These are phyloP conservation scores for Lasiosphaeris hirsuta DNA, from an alignment of 495 filamentous ascomycete species.

Conservation along the genomic window DNA sequence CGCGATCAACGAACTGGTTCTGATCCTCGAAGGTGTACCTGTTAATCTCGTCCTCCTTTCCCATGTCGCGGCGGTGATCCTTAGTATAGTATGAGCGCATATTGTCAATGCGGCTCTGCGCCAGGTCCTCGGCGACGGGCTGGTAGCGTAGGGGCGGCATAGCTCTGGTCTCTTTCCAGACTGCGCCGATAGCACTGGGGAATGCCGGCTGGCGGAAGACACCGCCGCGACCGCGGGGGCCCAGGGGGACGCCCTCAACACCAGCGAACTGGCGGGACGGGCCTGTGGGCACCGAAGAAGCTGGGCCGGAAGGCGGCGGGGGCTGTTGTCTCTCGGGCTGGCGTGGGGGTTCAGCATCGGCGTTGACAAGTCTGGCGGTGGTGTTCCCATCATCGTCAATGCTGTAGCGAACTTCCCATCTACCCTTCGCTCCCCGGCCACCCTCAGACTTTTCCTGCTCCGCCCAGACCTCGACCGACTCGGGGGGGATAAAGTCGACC, in stretches of 20 bases:
- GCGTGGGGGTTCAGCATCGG: slow-evolving; percentile 29
- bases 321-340: slow-evolving; percentile 13
- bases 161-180: slow-evolving; percentile 24
- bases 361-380: slow-evolving; percentile 45
- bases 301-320: slow-evolving; percentile 19
- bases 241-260: slow-evolving; percentile 42
- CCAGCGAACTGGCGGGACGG: slow-evolving; percentile 35
- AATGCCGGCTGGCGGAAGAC: slow-evolving; percentile 12
- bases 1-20: slow-evolving; percentile 68
- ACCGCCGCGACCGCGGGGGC: slow-evolving; percentile 32
- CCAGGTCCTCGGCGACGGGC: slow-evolving; percentile 52
- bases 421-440: slow-evolving; percentile 44
- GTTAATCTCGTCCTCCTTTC: slow-evolving; percentile 58
- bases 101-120: slow-evolving; percentile 61
- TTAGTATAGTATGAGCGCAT: slow-evolving; percentile 55
- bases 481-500: slow-evolving; percentile 85
- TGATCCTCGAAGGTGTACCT: slow-evolving; percentile 77
- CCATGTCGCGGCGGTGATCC: slow-evolving; percentile 44
- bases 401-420: slow-evolving; percentile 56
- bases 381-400: slow-evolving; percentile 51
- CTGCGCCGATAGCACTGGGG: slow-evolving; percentile 3
- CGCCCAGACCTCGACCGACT: slow-evolving; percentile 72
- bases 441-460: slow-evolving; percentile 57
- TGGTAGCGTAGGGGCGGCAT: slow-evolving; percentile 39
- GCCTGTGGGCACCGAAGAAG: slow-evolving; percentile 34